Base-by-base conservation (phyloP, 2,329 filamentous ascomycete genomes). In the Cytospora piceicola region DNA sequence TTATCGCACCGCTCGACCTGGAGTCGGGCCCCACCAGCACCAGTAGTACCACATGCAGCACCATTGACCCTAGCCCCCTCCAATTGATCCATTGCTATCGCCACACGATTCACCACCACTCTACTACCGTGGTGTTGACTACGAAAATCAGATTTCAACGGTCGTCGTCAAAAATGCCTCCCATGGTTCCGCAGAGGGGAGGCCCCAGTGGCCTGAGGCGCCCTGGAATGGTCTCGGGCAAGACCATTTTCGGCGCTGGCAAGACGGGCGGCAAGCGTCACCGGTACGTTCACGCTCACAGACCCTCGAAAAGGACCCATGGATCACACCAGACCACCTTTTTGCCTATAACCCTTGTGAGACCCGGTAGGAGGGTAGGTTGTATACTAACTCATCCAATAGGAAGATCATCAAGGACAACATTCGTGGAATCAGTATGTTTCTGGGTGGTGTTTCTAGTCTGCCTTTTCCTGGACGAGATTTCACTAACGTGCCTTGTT, bases 371-470 rank as follows among this genome's bases (percentile, higher is more conserved):
- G 17, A 49, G 46, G n/a, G n/a, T 12, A 7, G 20, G 1, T 12
- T 24, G 5, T 24, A 20, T 29, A 7, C 46, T 54, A 32, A 58
- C 24, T 20, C n/a, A 56, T 42, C 39, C 60, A 30, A 61, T 49
- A 84, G 84, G 0, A 87, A 85, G 65, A 73, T 85, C 0, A 36
- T 80, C 0, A 79, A 75, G 20, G 85, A 87, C 46, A 79, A 73
- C 0, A 81, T 87, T 11, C 61, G 71, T 0, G 84, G 82, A 0
- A 80, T 87, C 22, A 86, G 84, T 84, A 77, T 71, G 82, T 78
- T 58, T 5, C 57, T 30, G 30, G 30, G 17, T 30, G 15, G 51
- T 4, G 4, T 27, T 49, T 24, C 34, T 14, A 22, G 17, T 34
- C 20, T 3, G 11, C 9, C 56, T 24, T 9, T n/a, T 39, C 9